Evolutionary conservation across 331 rosid genomes (phyloP).

Genomic region (Acacia concinna): DNA sequence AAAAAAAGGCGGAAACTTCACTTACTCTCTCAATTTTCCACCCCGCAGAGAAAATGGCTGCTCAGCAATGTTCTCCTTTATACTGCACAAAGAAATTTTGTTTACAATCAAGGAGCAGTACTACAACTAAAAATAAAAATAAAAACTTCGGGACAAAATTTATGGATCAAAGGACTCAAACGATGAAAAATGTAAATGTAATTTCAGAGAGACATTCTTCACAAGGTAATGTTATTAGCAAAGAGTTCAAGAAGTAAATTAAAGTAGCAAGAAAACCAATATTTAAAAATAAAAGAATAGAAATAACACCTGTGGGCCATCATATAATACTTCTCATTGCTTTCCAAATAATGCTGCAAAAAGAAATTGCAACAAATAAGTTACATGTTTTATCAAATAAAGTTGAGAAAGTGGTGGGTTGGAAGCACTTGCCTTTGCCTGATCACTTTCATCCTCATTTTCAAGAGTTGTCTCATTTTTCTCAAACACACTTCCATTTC

Average conservation of each 20-base stretch:
- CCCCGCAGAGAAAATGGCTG: slow-evolving; percentile 78
- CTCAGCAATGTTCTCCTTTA: slow-evolving; percentile 90
- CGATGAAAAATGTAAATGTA: background rate
- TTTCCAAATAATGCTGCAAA: slow-evolving; percentile 94
- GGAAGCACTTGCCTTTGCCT: slow-evolving; percentile 81
- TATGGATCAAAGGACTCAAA: slow-evolving; percentile 16
- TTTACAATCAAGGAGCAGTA: slow-evolving; percentile 13
- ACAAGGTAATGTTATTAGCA: slow-evolving; percentile 6
- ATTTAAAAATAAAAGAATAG: slow-evolving; percentile 26
- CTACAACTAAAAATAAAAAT: slow-evolving; percentile 1
- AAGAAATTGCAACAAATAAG: slow-evolving; percentile 32
- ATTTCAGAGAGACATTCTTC: background rate
- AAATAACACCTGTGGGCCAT: slow-evolving; percentile 93
- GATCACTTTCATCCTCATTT: slow-evolving; percentile 95
- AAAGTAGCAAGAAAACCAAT: slow-evolving; percentile 27
- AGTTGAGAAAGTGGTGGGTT: slow-evolving; percentile 17
- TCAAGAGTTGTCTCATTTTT: slow-evolving; percentile 64
- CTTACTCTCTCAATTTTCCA: slow-evolving; percentile 97
- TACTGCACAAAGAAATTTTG: slow-evolving; percentile 51
- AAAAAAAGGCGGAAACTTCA: slow-evolving; percentile 30
- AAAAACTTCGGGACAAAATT: slow-evolving; percentile 3
- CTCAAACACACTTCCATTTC: slow-evolving; percentile 46
- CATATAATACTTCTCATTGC: slow-evolving; percentile 97
- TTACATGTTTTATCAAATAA: slow-evolving; percentile 16
- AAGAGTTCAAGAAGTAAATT: slow-evolving; percentile 15